phyloP scores from a whole-genome alignment of 2,329 filamentous ascomycete genomes.

The Hypoxylon sp. region DNA sequence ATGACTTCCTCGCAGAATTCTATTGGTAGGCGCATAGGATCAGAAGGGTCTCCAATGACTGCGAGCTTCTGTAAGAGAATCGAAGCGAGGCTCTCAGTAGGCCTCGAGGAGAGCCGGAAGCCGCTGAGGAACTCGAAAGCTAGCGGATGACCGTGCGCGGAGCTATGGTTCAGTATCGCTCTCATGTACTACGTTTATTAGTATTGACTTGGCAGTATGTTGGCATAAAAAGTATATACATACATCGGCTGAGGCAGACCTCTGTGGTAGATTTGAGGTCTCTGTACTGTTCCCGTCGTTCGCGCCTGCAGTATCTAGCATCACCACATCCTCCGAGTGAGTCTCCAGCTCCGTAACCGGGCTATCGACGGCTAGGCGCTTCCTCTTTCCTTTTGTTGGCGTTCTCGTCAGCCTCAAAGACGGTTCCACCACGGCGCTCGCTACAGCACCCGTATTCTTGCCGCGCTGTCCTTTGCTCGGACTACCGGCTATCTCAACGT shows the following conservation, averaged over 20 bases:
- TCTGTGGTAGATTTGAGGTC: conserved; percentile 15
- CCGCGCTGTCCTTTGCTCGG: conserved; percentile 59
- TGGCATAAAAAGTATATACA: conserved; percentile 19
- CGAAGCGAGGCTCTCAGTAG: conserved; percentile 68
- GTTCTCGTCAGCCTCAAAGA: conserved; percentile 49
- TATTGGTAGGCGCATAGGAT: conserved; percentile 64
- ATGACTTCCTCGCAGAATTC: conserved; percentile 71
- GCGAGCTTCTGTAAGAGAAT: conserved; percentile 74
- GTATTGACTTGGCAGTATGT: conserved; percentile 15
- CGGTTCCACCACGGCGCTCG: conserved; percentile 55
- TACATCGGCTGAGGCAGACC: conserved; percentile 55
- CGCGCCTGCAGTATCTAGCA: conserved; percentile 44
- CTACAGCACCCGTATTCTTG: conserved; percentile 54
- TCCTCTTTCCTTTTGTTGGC: conserved; percentile 75
- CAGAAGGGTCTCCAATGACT: conserved; percentile 57
- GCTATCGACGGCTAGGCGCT: conserved; percentile 70
- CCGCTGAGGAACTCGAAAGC: conserved; percentile 73
- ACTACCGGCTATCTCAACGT: conserved; percentile 64
- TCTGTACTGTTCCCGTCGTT: conserved; percentile 24
- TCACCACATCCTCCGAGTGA: conserved; percentile 52
- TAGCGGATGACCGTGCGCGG: conserved; percentile 62
- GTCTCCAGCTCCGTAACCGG: conserved; percentile 69
- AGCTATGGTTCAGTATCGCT: conserved; percentile 69
- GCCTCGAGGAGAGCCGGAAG: conserved; percentile 70
- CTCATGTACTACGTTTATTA: conserved; percentile 61